These are phyloP conservation scores for Stromatinia cepivora DNA, from an alignment of 2,329 filamentous ascomycete genomes.

Conservation along the genomic window DNA sequence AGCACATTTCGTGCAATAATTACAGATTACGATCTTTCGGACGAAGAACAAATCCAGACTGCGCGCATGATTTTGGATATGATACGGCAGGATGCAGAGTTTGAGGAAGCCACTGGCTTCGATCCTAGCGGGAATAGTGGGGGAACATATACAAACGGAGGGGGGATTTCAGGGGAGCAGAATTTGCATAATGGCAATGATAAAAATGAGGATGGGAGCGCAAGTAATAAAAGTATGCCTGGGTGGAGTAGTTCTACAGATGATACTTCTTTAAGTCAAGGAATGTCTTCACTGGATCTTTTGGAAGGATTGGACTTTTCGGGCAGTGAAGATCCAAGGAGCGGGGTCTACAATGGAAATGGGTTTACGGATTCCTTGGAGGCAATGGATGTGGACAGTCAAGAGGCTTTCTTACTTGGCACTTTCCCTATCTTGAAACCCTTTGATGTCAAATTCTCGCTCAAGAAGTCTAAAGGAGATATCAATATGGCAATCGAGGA, in stretches of 20 bases:
- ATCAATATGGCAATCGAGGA: slow-evolving; percentile 74
- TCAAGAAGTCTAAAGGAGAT: slow-evolving; percentile 68
- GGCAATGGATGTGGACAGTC: slow-evolving; percentile 57
- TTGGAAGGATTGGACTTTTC: slow-evolving; percentile 33
- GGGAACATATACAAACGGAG: slow-evolving; percentile 27
- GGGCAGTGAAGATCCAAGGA: slow-evolving; percentile 42
- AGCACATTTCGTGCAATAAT: slow-evolving; percentile 73
- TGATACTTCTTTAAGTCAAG: slow-evolving; percentile 37
- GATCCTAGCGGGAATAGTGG: slow-evolving; percentile 72
- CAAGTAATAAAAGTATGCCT: slow-evolving; percentile 31
- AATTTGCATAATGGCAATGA: slow-evolving; percentile 26
- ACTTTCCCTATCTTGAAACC: slow-evolving; percentile 72
- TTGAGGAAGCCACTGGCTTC: slow-evolving; percentile 73
- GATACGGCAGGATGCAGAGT: slow-evolving; percentile 62
- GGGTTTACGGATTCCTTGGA: slow-evolving; percentile 39
- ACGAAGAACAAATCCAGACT: slow-evolving; percentile 51
- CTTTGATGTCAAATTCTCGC: slow-evolving; percentile 63
- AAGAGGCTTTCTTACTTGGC: slow-evolving; percentile 60
- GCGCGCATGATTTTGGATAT: slow-evolving; percentile 62
- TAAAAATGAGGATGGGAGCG: slow-evolving; percentile 28
- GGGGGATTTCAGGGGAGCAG: slow-evolving; percentile 5
- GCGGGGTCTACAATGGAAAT: slow-evolving; percentile 54
- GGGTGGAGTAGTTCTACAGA: slow-evolving; percentile 38
- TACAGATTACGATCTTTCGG: slow-evolving; percentile 67
- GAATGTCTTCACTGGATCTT: slow-evolving; percentile 30